Evolutionary conservation across 495 filamentous ascomycete species (phyloP).

Genomic region (Oidiodendron maius): DNA sequence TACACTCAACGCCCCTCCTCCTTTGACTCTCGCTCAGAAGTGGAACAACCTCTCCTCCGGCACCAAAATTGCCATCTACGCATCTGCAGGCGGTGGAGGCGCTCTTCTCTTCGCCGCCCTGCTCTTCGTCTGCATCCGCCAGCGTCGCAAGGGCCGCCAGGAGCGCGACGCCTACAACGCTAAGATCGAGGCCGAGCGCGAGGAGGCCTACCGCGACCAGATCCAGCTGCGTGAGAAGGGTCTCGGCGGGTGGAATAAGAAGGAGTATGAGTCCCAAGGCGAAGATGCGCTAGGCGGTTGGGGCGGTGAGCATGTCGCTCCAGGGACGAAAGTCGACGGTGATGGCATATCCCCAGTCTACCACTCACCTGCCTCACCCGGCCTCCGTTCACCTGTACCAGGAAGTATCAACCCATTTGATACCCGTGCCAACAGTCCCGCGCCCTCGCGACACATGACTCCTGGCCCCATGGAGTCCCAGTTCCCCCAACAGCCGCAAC

Average conservation of each 20-base stretch:
- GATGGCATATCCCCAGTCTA: too few species aligned
- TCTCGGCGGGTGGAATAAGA: slow-evolving; percentile 19
- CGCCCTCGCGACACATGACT: too few species aligned
- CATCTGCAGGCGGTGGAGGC: slow-evolving; percentile 43
- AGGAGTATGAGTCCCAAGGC: slow-evolving; percentile 12
- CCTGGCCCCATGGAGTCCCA: too few species aligned
- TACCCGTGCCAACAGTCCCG: too few species aligned
- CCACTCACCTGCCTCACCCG: too few species aligned
- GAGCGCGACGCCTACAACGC: slow-evolving; percentile 49
- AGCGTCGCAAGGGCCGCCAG: slow-evolving; percentile 57
- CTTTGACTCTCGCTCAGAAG: slow-evolving; percentile 43
- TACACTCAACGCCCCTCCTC: slow-evolving; percentile 20
- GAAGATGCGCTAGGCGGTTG: slow-evolving; percentile 23
- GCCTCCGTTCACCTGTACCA: too few species aligned
- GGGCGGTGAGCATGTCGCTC: slow-evolving; percentile 16
- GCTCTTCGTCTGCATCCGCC: slow-evolving; percentile 59
- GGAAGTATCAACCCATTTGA: too few species aligned
- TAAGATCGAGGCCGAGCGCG: slow-evolving; percentile 22
- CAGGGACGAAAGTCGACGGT: neutral
- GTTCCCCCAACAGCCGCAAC: too few species aligned
- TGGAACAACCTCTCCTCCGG: slow-evolving; percentile 48
- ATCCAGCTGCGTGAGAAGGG: slow-evolving; percentile 22
- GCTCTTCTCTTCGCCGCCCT: slow-evolving; percentile 42
- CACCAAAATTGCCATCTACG: slow-evolving; percentile 55
- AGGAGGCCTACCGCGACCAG: slow-evolving; percentile 16